These are phyloP conservation scores for Silene conica DNA, from an alignment of 148 eudicot genomes.

Conservation along the genomic window DNA sequence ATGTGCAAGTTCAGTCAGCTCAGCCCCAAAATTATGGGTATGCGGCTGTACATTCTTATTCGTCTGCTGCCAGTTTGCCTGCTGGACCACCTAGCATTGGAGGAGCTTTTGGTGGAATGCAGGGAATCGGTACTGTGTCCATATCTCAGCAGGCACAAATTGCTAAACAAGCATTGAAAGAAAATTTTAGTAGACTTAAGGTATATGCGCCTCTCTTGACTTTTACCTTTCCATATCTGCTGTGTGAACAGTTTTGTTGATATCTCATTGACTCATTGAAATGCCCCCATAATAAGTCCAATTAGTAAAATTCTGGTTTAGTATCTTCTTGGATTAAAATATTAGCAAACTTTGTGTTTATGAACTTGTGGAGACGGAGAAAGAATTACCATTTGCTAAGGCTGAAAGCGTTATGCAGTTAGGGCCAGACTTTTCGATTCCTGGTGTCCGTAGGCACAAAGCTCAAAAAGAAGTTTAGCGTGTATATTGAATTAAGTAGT, in stretches of 20 bases:
- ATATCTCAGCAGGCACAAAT: conserved; percentile 76
- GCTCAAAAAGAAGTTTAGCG: neutral
- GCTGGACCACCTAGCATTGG: conserved; percentile 45
- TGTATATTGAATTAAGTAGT: neutral
- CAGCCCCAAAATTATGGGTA: conserved; percentile 36
- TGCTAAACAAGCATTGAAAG: conserved; percentile 72
- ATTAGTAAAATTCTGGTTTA: neutral
- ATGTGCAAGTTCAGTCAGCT: conserved; percentile 39
- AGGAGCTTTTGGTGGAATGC: conserved; percentile 43
- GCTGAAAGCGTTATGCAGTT: neutral
- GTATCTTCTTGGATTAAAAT: neutral
- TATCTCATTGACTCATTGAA: neutral
- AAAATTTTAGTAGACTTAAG: conserved; percentile 69
- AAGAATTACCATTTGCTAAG: neutral
- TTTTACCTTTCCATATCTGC: neutral
- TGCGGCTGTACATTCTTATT: conserved; percentile 28
- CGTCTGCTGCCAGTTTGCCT: conserved; percentile 27
- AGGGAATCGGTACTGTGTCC: conserved; percentile 48
- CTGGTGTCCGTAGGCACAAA: neutral
- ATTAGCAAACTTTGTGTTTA: neutral
- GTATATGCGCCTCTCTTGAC: conserved; percentile 30
- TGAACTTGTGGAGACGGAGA: neutral
- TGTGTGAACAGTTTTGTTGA: neutral
- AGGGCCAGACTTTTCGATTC: neutral
- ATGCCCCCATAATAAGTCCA: neutral